Base-by-base conservation (phyloP, 768 basidiomycete species). In the Tephrocybe sp. region DNA sequence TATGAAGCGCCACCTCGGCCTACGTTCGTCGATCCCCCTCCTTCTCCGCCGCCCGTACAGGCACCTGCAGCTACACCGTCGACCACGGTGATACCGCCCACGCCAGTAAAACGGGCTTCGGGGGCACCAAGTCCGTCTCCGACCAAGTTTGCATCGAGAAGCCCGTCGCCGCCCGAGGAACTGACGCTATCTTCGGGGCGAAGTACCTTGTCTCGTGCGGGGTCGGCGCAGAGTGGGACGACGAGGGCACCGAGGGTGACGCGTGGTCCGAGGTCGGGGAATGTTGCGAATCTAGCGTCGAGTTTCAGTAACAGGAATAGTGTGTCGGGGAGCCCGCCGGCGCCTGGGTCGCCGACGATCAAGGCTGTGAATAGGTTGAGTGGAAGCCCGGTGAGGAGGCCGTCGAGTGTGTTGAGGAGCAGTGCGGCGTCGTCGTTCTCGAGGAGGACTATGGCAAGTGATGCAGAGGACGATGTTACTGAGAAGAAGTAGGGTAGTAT, bases 391-490 rank as follows among this genome's bases (percentile, higher is more conserved):
- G 69, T 69, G 19, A 65, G 71, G 47, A 61, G 72, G 46, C 73
- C 76, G 15, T 74, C 73, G 38, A 80, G 73, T 54, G 71, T 77
- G 30, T 60, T 79, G 5, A 77, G 80, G n/a, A 69, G 78, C 54
- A 67, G 72, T 25, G 71, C 76, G 30, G 74, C 48, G 22, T 21
- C 44, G 15, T 51, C 77, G 25, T 75, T 84, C 47, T 84, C 87
- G 45, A 78, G 87, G 61, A 78, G 87, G 64, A 89, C 88, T 41
- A 86, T 87, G 84, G 87, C 85, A 34, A 88, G 86, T 61, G 89
- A 91, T 60, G 88, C 88, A 28, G 89, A 92, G 63, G 89, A 90
- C 54, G 80, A 86, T 56, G 70, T 87, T 49, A 72, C 86, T 21
- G 77, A 60, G 4, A 63, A 28, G 52, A 60, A 58, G 38, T 62